Evolutionary conservation across 805 yeast species (phyloP).

Genomic region (Candida dendrica): DNA sequence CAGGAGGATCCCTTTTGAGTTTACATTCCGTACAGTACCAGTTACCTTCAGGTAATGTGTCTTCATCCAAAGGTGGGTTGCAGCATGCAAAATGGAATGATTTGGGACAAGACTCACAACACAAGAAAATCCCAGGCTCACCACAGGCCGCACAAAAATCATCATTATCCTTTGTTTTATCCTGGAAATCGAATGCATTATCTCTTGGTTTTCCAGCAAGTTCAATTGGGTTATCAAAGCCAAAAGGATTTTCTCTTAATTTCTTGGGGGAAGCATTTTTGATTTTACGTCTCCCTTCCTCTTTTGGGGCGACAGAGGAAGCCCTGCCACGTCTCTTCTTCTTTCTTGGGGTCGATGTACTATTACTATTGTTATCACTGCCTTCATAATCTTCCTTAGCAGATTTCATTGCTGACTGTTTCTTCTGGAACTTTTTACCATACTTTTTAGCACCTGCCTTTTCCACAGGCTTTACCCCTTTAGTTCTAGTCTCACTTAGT

Average conservation of each 20-base stretch:
- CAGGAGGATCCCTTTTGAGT: slow-evolving; percentile 32
- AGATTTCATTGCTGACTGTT: background rate
- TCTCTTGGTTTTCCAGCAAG: slow-evolving; percentile 26
- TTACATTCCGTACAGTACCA: slow-evolving; percentile 85
- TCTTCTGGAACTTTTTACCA: slow-evolving; percentile 4
- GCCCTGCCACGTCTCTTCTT: background rate
- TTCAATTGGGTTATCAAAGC: slow-evolving; percentile 27
- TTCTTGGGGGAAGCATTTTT: slow-evolving; percentile 23
- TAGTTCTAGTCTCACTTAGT: slow-evolving; percentile 17
- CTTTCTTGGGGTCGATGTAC: slow-evolving; percentile 6
- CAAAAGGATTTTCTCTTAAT: slow-evolving; percentile 35
- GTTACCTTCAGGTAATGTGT: slow-evolving; percentile 71
- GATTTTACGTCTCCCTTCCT: slow-evolving; percentile 13
- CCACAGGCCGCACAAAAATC: slow-evolving; percentile 92
- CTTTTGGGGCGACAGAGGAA: background rate
- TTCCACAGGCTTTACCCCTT: slow-evolving; percentile 4
- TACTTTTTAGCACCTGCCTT: slow-evolving; percentile 12
- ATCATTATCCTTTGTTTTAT: slow-evolving; percentile 48
- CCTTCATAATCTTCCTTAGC: background rate
- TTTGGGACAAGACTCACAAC: slow-evolving; percentile 90
- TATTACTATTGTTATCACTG: background rate
- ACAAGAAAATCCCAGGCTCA: slow-evolving; percentile 78
- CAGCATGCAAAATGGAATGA: slow-evolving; percentile 90
- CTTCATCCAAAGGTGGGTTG: slow-evolving; percentile 80
- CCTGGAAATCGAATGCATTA: slow-evolving; percentile 20